A percentile compares a stretch with the other conserved stretches of the same genome.
phyloP scores from a whole-genome alignment of 176 grass and related monocot genomes.

The Paspalum notatum region DNA sequence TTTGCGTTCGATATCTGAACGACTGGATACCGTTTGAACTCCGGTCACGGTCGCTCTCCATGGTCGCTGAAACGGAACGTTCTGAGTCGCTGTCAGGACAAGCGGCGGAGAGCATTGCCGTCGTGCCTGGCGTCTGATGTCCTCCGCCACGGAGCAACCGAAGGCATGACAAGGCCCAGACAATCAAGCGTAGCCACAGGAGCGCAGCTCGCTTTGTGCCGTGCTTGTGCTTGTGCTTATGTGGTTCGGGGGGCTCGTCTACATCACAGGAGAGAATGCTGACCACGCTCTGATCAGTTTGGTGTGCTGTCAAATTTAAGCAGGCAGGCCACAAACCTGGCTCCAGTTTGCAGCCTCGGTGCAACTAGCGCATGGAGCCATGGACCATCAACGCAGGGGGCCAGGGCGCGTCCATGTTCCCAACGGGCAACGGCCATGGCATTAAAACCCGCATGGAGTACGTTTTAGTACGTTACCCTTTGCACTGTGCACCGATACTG shows the following conservation, averaged over 20 bases:
- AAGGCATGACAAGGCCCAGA: not conserved
- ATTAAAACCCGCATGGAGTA: too few relatives aligned
- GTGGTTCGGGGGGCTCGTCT: not conserved
- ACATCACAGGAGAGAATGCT: not conserved
- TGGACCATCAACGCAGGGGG: not conserved
- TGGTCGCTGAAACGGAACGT: conserved; percentile 13
- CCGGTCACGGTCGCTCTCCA: not conserved
- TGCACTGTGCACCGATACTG: too few relatives aligned
- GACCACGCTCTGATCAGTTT: not conserved
- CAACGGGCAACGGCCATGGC: too few relatives aligned
- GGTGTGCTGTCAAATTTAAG: not conserved
- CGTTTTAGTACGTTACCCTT: too few relatives aligned
- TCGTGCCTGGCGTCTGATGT: not conserved
- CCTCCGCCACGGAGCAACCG: not conserved
- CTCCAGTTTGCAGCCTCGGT: not conserved
- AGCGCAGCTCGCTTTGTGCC: not conserved
- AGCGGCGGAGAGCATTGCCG: not conserved
- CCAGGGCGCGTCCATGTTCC: not conserved
- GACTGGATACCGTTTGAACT: not conserved
- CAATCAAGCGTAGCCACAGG: not conserved
- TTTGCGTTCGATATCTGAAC: too few relatives aligned
- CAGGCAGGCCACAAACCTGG: not conserved
- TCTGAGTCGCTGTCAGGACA: not conserved
- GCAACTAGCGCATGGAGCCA: not conserved
- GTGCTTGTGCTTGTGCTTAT: too few relatives aligned